Conservation (phyloP, 257 asterid genomes). For the Henckelia pumila region DNA sequence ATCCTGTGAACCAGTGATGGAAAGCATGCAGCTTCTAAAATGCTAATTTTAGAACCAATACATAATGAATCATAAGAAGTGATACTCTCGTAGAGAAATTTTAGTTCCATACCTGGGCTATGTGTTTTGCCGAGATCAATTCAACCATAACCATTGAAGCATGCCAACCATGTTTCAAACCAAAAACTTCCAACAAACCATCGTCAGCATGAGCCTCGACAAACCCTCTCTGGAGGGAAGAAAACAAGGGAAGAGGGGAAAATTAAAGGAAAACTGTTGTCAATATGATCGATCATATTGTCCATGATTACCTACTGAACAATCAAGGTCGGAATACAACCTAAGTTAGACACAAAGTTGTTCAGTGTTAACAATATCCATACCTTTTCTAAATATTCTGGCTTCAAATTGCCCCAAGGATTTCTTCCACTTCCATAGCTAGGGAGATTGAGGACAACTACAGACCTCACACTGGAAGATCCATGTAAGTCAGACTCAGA, state of each 20-base stretch:
- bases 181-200: constrained; percentile 71
- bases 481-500: constrained; percentile 25
- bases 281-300: background rate
- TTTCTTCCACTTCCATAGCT: constrained; percentile 98
- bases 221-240: constrained; percentile 56
- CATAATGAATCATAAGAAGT: background rate
- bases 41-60: background rate
- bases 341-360: background rate
- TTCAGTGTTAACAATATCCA: background rate
- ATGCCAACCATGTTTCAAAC: constrained; percentile 94
- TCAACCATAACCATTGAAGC: constrained; percentile 96
- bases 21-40: background rate
- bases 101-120: constrained; percentile 63
- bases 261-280: background rate
- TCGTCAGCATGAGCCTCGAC: constrained; percentile 81
- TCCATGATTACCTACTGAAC: background rate
- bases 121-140: constrained; percentile 83
- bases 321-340: background rate
- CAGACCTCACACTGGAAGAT: constrained; percentile 75
- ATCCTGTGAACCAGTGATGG: background rate
- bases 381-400: constrained; percentile 86
- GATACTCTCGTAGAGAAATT: background rate
- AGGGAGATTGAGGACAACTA: constrained; percentile 89
- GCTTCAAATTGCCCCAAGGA: constrained; percentile 91
- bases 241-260: background rate